A percentile compares a stretch with the other conserved stretches of the same genome.
These are phyloP conservation scores for Pholiota adiposa DNA, from an alignment of 1,284 basidiomycete species.

Conservation along the genomic window DNA sequence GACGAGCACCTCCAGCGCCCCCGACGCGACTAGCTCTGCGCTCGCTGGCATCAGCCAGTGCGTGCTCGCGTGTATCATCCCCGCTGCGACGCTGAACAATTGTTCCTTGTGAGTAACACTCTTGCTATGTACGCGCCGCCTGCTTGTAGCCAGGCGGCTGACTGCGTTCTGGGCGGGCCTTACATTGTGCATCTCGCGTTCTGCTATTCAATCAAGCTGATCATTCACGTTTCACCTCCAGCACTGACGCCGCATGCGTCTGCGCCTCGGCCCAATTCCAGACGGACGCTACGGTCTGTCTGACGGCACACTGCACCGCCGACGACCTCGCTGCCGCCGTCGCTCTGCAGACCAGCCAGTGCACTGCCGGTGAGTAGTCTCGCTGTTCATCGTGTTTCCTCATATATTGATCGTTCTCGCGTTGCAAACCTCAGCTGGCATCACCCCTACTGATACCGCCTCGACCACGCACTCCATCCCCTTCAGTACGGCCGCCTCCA, in stretches of 20 bases:
- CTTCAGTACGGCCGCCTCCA: no score
- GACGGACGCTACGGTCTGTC: constrained; percentile 19
- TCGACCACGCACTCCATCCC: no score
- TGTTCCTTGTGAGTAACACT: constrained; percentile 20
- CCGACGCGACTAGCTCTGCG: background rate
- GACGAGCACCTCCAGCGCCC: background rate
- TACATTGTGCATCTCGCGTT: no score
- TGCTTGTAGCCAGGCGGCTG: background rate
- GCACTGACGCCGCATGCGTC: constrained; percentile 19
- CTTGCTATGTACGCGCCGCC: background rate
- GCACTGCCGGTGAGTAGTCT: constrained; percentile 15
- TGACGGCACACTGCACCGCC: constrained; percentile 17
- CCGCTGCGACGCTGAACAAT: constrained; percentile 17
- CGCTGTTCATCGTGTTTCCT: background rate
- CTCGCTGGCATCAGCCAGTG: constrained; percentile 8
- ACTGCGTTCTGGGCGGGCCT: background rate
- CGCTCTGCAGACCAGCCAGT: constrained; percentile 15
- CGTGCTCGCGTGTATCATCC: constrained; percentile 16
- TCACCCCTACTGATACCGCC: no score
- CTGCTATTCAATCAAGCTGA: no score
- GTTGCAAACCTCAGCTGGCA: no score
- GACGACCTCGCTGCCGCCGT: constrained; percentile 17
- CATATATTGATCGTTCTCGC: no score
- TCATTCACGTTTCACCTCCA: background rate
- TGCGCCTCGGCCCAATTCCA: constrained; percentile 24